Conservation (phyloP, 2,329 filamentous ascomycete species). For the Stylonectria norvegica region DNA sequence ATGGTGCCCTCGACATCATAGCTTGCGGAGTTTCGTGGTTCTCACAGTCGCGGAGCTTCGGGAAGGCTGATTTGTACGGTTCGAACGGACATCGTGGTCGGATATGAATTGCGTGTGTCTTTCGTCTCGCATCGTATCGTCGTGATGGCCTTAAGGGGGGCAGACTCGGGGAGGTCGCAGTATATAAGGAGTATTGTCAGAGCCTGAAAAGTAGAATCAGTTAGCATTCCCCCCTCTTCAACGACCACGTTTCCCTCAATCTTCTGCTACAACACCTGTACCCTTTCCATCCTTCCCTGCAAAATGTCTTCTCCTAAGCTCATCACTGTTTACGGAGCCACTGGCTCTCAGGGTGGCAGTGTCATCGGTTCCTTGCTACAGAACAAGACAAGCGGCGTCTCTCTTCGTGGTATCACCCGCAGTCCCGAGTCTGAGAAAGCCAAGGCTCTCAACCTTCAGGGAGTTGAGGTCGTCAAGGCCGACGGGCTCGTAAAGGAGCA, state of each 20-base stretch:
- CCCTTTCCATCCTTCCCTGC: not conserved
- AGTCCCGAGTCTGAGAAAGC: constrained; percentile 28
- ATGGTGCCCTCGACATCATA: constrained; percentile 4
- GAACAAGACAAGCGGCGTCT: constrained; percentile 26
- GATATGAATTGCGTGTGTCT: constrained; percentile 5
- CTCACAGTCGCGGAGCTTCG: too few species aligned
- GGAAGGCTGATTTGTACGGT: too few species aligned
- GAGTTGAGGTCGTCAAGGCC: constrained; percentile 31
- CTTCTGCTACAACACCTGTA: too few species aligned
- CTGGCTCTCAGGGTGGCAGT: constrained; percentile 30
- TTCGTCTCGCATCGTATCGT: not conserved
- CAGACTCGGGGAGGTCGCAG: too few species aligned
- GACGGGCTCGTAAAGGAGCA: constrained; percentile 25
- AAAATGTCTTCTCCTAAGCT: constrained; percentile 27
- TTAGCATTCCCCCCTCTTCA: too few species aligned
- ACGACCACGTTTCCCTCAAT: too few species aligned
- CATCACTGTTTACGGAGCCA: constrained; percentile 33
- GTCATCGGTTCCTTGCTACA: constrained; percentile 30
- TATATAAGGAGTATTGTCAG: too few species aligned
- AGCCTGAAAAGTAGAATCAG: too few species aligned
- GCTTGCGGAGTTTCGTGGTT: constrained; percentile 11
- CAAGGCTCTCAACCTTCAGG: constrained; percentile 22
- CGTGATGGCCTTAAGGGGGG: too few species aligned
- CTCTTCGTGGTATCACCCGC: constrained; percentile 29
- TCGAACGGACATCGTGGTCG: constrained; percentile 14